Percentiles rank a stretch among this genome's conserved stretches.
Evolutionary conservation across 2,329 filamentous ascomycete species (phyloP).

Genomic region (Penicillium digitatum): DNA sequence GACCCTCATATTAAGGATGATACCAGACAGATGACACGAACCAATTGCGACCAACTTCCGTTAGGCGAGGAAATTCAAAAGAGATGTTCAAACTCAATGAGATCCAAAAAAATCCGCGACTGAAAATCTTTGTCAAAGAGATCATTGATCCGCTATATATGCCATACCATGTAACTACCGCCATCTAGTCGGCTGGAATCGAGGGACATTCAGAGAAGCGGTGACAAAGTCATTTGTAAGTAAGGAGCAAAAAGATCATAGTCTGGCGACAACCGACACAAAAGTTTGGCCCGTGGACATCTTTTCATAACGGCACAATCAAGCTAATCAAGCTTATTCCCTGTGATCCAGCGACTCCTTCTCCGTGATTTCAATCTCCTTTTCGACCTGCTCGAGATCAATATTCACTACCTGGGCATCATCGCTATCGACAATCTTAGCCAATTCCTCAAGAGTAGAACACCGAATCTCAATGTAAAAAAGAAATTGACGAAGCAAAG

Average conservation of each 20-base stretch:
- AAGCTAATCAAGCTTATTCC: conserved; percentile 3
- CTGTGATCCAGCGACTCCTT: background rate
- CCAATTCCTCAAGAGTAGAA: conserved; percentile 66
- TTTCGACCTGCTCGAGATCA: conserved; percentile 47
- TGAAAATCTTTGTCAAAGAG: too few species aligned
- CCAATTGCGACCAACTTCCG: too few species aligned
- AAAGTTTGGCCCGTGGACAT: background rate
- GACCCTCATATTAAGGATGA: too few species aligned
- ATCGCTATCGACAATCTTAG: conserved; percentile 66
- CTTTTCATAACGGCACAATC: background rate
- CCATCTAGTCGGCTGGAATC: background rate
- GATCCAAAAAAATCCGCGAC: too few species aligned
- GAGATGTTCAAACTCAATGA: too few species aligned
- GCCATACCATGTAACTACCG: background rate
- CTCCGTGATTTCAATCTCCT: conserved; percentile 11
- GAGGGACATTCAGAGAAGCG: too few species aligned
- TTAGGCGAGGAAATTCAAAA: too few species aligned
- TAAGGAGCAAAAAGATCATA: background rate
- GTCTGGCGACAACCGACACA: background rate
- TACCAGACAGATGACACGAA: too few species aligned
- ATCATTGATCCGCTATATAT: too few species aligned
- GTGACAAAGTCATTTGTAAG: background rate
- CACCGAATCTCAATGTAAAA: conserved; percentile 61
- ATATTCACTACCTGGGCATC: conserved; percentile 50
- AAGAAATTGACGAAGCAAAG: conserved; percentile 33